These are phyloP conservation scores for Fulvia fulva DNA, from an alignment of 2,329 filamentous ascomycete genomes.

Conservation along the genomic window DNA sequence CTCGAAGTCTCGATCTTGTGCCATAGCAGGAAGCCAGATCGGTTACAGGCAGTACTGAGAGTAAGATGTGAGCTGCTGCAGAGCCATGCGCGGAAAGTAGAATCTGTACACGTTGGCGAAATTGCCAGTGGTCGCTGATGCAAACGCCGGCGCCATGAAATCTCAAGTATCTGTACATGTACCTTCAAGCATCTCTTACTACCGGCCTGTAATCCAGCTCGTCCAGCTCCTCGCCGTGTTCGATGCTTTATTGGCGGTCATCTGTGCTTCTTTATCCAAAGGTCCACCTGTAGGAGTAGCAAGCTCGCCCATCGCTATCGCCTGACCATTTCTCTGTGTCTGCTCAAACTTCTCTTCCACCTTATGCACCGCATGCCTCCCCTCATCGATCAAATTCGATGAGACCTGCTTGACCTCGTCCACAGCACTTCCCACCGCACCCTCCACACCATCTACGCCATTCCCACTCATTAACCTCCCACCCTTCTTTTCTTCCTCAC, in stretches of 20 bases:
- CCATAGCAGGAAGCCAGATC: too few species aligned
- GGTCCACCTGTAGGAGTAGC: constrained; percentile 38
- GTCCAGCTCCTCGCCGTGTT: constrained; percentile 44
- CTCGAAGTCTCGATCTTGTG: too few species aligned
- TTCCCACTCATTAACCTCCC: constrained; percentile 31
- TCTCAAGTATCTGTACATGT: constrained; percentile 3
- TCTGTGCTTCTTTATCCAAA: constrained; percentile 44
- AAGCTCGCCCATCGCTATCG: constrained; percentile 22
- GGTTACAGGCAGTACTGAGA: too few species aligned
- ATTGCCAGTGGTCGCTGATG: not conserved
- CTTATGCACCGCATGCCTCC: constrained; percentile 30
- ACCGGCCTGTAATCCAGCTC: constrained; percentile 41
- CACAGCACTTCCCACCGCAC: constrained; percentile 5
- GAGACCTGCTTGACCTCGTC: constrained; percentile 9
- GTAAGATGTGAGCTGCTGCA: too few species aligned
- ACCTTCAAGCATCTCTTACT: not conserved
- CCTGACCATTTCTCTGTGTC: constrained; percentile 27
- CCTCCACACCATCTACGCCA: constrained; percentile 13
- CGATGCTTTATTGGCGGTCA: constrained; percentile 35
- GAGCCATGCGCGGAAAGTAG: too few species aligned
- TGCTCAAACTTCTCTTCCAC: constrained; percentile 32
- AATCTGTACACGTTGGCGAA: too few species aligned
- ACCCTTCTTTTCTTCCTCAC: constrained; percentile 37
- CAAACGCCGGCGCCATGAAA: constrained; percentile 11
- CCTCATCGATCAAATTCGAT: constrained; percentile 19